Percentiles rank a stretch among this genome's conserved stretches.
Conservation (phyloP, 2,329 filamentous ascomycete genomes). For the Monosporascus sp. region DNA sequence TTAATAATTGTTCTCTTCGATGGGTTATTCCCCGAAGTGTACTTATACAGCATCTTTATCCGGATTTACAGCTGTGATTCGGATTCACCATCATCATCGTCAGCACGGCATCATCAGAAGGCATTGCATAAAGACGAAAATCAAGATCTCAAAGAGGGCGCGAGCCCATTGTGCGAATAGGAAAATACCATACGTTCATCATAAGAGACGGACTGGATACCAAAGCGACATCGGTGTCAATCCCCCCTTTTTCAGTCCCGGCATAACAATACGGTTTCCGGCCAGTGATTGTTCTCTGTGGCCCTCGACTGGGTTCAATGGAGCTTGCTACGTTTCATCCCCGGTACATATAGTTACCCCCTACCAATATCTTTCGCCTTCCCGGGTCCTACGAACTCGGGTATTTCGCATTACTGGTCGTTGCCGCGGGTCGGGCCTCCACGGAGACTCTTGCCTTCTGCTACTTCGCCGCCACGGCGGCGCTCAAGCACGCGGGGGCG, state of each 20-base stretch:
- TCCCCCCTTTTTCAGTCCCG: not conserved
- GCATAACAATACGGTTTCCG: slow-evolving; percentile 17
- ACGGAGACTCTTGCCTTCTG: not conserved
- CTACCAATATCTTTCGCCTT: slow-evolving; percentile 1
- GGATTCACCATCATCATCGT: not conserved
- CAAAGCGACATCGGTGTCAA: slow-evolving; percentile 13
- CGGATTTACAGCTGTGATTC: not conserved
- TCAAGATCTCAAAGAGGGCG: slow-evolving; percentile 21
- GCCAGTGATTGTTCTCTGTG: not conserved
- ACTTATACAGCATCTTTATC: not conserved
- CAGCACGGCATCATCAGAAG: not conserved
- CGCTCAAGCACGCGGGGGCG: slow-evolving; percentile 1
- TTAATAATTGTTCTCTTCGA: not conserved
- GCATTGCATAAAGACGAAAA: slow-evolving; percentile 9
- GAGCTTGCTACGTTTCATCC: slow-evolving; percentile 7
- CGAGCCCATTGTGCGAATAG: slow-evolving; percentile 17
- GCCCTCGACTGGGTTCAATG: slow-evolving; percentile 5
- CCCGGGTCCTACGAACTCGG: not conserved
- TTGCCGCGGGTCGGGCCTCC: slow-evolving; percentile 14
- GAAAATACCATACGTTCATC: slow-evolving; percentile 8
- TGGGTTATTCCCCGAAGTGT: too few species aligned
- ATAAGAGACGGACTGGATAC: slow-evolving; percentile 15
- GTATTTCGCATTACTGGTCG: not conserved
- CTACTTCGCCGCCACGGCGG: not conserved
- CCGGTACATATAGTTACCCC: slow-evolving; percentile 6